Evolutionary conservation across 129 eudicot genomes (phyloP).

Genomic region (Flaveria brownii): DNA sequence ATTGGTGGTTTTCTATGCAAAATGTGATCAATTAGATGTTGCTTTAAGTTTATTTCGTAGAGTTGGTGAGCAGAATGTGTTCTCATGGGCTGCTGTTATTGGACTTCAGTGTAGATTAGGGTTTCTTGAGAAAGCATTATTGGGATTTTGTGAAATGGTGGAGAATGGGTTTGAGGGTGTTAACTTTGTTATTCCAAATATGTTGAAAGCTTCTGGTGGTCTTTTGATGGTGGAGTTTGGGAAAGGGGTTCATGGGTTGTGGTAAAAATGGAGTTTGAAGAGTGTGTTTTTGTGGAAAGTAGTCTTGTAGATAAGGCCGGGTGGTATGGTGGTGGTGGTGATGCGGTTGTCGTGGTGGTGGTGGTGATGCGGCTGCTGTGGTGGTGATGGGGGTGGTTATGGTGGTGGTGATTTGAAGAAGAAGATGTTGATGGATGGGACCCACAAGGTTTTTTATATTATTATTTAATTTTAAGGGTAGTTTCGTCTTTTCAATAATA

Average conservation of each 20-base stretch:
- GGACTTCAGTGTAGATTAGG: conserved; percentile 58
- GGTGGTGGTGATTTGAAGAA: too few species aligned
- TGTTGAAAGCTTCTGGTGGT: conserved; percentile 81
- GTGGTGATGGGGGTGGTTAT: too few species aligned
- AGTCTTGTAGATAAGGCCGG: conserved; percentile 78
- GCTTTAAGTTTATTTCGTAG: conserved; percentile 43
- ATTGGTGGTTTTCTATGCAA: conserved; percentile 58
- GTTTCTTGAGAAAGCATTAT: conserved; percentile 33
- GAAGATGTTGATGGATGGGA: too few species aligned
- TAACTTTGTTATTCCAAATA: conserved; percentile 83
- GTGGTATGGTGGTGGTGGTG: too few species aligned
- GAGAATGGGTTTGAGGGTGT: conserved; percentile 57
- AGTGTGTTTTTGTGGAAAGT: conserved; percentile 72
- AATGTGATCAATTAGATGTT: conserved; percentile 50
- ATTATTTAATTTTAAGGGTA: too few species aligned
- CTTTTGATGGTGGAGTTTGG: conserved; percentile 49
- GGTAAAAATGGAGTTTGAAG: conserved; percentile 52
- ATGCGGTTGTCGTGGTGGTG: too few species aligned
- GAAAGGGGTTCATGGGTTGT: conserved; percentile 75
- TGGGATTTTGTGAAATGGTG: conserved; percentile 50
- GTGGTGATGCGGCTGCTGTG: too few species aligned
- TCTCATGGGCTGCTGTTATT: conserved; percentile 79
- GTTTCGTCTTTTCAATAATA: too few species aligned
- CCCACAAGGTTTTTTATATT: too few species aligned
- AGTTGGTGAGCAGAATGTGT: conserved; percentile 46